Percentiles rank a stretch among this genome's conserved stretches.
phyloP scores from a whole-genome alignment of 257 asterid species.

The Solanum pimpinellifolium region DNA sequence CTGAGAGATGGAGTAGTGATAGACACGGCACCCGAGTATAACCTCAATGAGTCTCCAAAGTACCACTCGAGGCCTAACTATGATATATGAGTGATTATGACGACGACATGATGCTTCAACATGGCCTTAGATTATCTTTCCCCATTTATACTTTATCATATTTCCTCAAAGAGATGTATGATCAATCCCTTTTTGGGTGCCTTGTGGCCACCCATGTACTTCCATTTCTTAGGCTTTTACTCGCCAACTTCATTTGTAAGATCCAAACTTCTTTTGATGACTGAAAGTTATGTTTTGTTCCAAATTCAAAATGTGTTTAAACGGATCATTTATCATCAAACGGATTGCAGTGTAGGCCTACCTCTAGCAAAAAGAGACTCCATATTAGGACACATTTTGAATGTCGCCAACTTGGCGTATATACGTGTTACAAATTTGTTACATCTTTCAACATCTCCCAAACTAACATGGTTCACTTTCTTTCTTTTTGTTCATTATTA shows the following conservation, averaged over 20 bases:
- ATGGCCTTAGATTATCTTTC: not conserved
- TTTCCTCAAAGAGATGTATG: not conserved
- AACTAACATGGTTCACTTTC: not conserved
- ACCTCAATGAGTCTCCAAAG: not conserved
- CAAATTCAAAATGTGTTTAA: not conserved
- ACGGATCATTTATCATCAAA: not conserved
- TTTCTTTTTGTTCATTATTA: not conserved
- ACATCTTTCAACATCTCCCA: not conserved
- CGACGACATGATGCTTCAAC: not conserved
- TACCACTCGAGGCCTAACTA: not conserved
- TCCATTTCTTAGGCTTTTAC: not conserved
- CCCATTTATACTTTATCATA: not conserved
- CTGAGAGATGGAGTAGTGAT: not conserved
- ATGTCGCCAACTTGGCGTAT: not conserved
- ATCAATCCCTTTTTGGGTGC: not conserved
- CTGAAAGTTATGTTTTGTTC: not conserved
- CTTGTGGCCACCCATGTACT: not conserved
- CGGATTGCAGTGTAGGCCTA: not conserved
- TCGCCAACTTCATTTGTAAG: not conserved
- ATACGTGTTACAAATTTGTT: not conserved
- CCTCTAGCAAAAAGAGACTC: not conserved
- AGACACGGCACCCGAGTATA: not conserved
- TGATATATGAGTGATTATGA: not conserved
- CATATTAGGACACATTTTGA: not conserved
- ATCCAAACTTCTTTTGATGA: not conserved